These are phyloP conservation scores for Dioscorea zingiberensis DNA, from an alignment of 106 monocot genomes.

Conservation along the genomic window DNA sequence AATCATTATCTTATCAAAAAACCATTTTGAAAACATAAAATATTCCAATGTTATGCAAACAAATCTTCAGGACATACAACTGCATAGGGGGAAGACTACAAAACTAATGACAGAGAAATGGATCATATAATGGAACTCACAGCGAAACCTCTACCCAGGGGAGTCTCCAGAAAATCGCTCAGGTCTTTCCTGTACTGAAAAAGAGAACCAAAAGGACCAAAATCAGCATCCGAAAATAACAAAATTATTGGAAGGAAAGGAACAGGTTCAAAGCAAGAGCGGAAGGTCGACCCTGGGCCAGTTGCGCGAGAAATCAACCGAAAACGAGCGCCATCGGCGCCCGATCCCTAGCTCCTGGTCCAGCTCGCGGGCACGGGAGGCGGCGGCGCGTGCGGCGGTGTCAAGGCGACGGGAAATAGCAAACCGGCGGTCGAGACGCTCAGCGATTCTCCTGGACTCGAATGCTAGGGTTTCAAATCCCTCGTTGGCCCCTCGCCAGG, in stretches of 20 bases:
- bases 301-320: constrained; percentile 73
- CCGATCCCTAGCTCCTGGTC: constrained; percentile 78
- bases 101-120: too few species aligned
- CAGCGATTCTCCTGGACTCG: constrained; percentile 61
- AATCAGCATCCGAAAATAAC: not conserved
- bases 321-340: constrained; percentile 53
- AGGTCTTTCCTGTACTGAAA: constrained; percentile 83
- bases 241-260: not conserved
- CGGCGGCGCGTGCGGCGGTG: constrained; percentile 40
- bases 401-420: constrained; percentile 52
- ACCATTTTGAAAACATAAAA: too few species aligned
- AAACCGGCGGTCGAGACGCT: constrained; percentile 65
- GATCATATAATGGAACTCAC: constrained; percentile 35
- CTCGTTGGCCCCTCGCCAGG: constrained; percentile 73
- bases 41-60: too few species aligned
- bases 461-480: constrained; percentile 72
- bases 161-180: constrained; percentile 48
- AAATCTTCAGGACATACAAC: too few species aligned
- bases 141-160: constrained; percentile 62
- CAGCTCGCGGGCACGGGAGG: constrained; percentile 45
- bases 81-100: too few species aligned
- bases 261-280: not conserved
- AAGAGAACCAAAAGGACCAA: constrained; percentile 4
- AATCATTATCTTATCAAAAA: too few species aligned
- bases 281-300: constrained; percentile 72